Evolutionary conservation across 768 basidiomycete species (phyloP).

Genomic region (Coprinopsis cinerea): DNA sequence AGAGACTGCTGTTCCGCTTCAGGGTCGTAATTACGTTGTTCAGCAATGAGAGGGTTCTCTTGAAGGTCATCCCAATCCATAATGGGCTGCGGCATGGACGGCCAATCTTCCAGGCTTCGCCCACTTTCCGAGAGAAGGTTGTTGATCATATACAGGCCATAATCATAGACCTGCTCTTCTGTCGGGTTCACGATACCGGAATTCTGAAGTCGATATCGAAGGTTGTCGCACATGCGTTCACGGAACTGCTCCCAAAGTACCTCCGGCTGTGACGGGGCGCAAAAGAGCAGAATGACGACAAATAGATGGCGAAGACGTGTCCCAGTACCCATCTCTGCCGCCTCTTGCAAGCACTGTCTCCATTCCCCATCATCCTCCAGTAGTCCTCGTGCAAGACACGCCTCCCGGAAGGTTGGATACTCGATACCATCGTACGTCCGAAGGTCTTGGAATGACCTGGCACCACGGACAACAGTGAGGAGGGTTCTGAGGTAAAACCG

Average conservation of each 20-base stretch:
- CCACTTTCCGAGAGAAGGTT: slow-evolving; percentile 19
- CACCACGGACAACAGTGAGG: slow-evolving; percentile 32
- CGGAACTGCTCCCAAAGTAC: slow-evolving; percentile 33
- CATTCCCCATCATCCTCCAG: slow-evolving; percentile 45
- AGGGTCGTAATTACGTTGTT: slow-evolving; percentile 26
- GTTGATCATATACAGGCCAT: slow-evolving; percentile 32
- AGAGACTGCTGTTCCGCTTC: neutral
- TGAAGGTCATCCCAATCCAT: slow-evolving; percentile 17
- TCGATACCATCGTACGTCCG: slow-evolving; percentile 12
- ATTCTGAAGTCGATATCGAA: slow-evolving; percentile 10
- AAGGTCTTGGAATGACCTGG: slow-evolving; percentile 23
- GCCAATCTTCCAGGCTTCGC: slow-evolving; percentile 17
- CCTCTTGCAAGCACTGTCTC: slow-evolving; percentile 33
- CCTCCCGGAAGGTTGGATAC: slow-evolving; percentile 27
- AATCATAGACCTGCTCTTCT: slow-evolving; percentile 30
- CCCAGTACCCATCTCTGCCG: slow-evolving; percentile 32
- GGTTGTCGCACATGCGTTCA: slow-evolving; percentile 36
- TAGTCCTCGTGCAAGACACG: slow-evolving; percentile 36
- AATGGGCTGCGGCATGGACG: slow-evolving; percentile 26
- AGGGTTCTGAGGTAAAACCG: slow-evolving; percentile 35
- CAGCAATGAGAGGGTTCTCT: slow-evolving; percentile 25
- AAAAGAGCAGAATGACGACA: slow-evolving; percentile 28
- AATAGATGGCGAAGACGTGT: slow-evolving; percentile 30
- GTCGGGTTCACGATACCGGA: slow-evolving; percentile 9
- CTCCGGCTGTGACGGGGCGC: slow-evolving; percentile 25